Evolutionary conservation across 2,329 filamentous ascomycete species (phyloP), one percentile per base, ranked within the genome.

Genomic region (Monosporascus sp.): DNA sequence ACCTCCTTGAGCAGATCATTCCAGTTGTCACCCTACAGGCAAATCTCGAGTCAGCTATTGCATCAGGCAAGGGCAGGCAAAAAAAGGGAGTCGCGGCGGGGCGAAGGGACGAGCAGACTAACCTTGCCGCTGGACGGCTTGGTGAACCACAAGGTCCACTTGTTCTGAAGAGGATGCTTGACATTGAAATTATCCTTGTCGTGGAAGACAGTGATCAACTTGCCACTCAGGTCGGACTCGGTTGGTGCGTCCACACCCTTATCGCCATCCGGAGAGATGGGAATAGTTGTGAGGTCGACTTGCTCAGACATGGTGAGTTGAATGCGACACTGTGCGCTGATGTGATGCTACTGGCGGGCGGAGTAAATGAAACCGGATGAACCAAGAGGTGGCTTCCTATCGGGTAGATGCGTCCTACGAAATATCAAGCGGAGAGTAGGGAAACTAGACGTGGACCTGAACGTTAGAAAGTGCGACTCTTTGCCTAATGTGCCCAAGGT

Each of bases 111-210:
- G 14, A 51, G 18, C 7, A 51, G 46, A 65, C 78, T 55, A 74
- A 94, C 91, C 87, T 95, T 97, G 77, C 91, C 92, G 71, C 87
- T 95, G 44, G 93, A 89, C 51, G 94, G 93, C 83, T 97, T 97
- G 67, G 93, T 97, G 80, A 97, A 99, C 95, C 95, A 99, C 53
- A 99, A 80, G 55, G 94, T 97, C 94, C 94, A 99, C 71, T 89
- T 88, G 80, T 97, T 89, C 82, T 96, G 92, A 57, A 99, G 82
- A 62, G 92, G 93, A 73, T 99, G 94, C 82, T 97, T 99, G 74
- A 99, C 94, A 67, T 96, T 99, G 84, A 99, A 99, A 81, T 99
- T 97, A 62, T 97, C 89, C 65, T 94, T 88, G 76, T 97, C 91
- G 72, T 99, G 92, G 78, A 99, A 99, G 64, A 99, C 93, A 47